A percentile compares a stretch with the other conserved stretches of the same genome.
phyloP scores from a whole-genome alignment of 1,284 basidiomycete genomes.

The Cutaneotrichosporon arboriforme region DNA sequence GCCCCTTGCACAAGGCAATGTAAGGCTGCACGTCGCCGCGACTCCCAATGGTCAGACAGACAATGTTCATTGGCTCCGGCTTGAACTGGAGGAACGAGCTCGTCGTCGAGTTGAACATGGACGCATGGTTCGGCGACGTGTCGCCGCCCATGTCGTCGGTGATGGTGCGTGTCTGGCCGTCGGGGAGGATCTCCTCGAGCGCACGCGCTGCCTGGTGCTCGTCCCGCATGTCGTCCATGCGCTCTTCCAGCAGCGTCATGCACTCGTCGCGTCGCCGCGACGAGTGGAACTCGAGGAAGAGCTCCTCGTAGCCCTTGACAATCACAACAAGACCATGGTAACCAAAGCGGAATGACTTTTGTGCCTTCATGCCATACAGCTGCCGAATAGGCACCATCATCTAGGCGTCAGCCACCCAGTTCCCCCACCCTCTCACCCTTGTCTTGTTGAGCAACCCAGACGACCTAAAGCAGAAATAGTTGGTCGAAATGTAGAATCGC shows the following conservation, averaged over 20 bases:
- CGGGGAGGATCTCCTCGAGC: background rate
- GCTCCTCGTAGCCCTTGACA: slow-evolving; percentile 90
- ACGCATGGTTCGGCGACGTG: background rate
- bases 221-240: slow-evolving; percentile 61
- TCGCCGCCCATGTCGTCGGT: slow-evolving; percentile 5
- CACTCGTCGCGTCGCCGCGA: slow-evolving; percentile 72
- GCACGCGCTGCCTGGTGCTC: slow-evolving; percentile 10
- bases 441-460: slow-evolving; percentile 71
- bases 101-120: slow-evolving; percentile 85
- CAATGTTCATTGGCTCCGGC: slow-evolving; percentile 77
- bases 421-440: slow-evolving; percentile 53
- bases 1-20: slow-evolving; percentile 58
- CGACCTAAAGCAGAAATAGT: slow-evolving; percentile 84
- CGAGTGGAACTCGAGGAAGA: slow-evolving; percentile 89
- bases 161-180: background rate
- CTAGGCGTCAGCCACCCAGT: slow-evolving; percentile 47
- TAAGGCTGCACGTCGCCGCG: slow-evolving; percentile 53
- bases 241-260: slow-evolving; percentile 65
- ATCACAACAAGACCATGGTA: slow-evolving; percentile 84
- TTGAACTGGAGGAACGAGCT: slow-evolving; percentile 93
- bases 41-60: slow-evolving; percentile 80
- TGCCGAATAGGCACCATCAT: slow-evolving; percentile 92
- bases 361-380: slow-evolving; percentile 73
- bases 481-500: slow-evolving; percentile 76
- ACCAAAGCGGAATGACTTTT: slow-evolving; percentile 80